These are phyloP conservation scores for Handroanthus guayacan DNA, from an alignment of 257 asterid genomes.

Conservation along the genomic window DNA sequence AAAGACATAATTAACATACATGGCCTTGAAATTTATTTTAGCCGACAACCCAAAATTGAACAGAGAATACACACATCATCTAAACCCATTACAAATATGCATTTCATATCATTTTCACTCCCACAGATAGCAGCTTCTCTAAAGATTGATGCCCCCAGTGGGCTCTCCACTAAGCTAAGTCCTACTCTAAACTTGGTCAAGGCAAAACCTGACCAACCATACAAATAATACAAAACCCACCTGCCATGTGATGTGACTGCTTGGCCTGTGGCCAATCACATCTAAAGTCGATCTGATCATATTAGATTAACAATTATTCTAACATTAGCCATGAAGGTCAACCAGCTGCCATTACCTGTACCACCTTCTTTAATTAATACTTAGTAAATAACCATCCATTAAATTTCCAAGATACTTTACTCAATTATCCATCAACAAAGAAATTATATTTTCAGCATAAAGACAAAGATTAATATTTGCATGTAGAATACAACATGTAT, in stretches of 20 bases:
- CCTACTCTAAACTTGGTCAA: neutral
- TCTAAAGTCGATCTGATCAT: neutral
- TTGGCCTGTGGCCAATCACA: neutral
- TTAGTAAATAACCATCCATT: neutral
- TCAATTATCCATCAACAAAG: neutral
- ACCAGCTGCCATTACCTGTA: neutral
- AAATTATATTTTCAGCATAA: neutral
- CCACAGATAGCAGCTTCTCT: neutral
- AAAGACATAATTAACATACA: neutral
- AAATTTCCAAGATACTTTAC: neutral
- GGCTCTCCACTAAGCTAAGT: neutral
- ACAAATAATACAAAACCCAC: slow-evolving; percentile 6
- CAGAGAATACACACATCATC: neutral
- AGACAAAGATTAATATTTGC: neutral
- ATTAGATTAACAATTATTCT: neutral
- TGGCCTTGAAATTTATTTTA: neutral
- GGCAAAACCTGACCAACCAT: neutral
- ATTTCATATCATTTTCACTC: neutral
- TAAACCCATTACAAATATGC: neutral
- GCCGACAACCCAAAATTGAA: neutral
- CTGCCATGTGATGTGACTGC: neutral
- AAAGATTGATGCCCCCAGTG: neutral
- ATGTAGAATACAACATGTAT: neutral
- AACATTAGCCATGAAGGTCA: neutral
- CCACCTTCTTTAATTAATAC: neutral